Conservation (phyloP, 768 basidiomycete species). For the Xerocomus brunneocitrinus region DNA sequence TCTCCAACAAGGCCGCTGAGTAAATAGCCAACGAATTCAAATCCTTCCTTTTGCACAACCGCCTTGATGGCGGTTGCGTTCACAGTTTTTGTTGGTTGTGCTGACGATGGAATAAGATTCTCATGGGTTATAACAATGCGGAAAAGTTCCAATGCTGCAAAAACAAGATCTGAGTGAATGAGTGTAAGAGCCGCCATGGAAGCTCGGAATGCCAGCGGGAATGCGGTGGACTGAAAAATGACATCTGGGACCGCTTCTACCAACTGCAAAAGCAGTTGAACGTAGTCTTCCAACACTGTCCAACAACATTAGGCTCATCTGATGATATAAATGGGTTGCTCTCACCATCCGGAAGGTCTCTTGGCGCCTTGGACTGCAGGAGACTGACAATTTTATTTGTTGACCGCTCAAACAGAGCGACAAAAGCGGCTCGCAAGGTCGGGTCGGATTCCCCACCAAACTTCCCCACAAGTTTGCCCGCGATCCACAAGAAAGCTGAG, state of each 20-base stretch:
- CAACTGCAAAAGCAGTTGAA: constrained; percentile 73
- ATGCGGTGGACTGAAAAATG: constrained; percentile 72
- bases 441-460: constrained; percentile 67
- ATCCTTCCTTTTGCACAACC: constrained; percentile 67
- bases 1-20: constrained; percentile 78
- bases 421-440: constrained; percentile 52
- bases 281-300: constrained; percentile 90
- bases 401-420: constrained; percentile 66
- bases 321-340: constrained; percentile 2
- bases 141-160: constrained; percentile 79
- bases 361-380: constrained; percentile 62
- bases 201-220: constrained; percentile 73
- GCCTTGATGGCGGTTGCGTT: constrained; percentile 60
- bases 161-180: constrained; percentile 76
- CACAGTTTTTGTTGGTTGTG: constrained; percentile 51
- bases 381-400: constrained; percentile 67
- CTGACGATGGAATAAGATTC: constrained; percentile 46
- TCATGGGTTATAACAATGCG: constrained; percentile 73
- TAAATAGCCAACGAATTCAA: constrained; percentile 61
- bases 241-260: constrained; percentile 65
- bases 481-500: constrained; percentile 91
- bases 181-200: constrained; percentile 77
- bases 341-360: constrained; percentile 87
- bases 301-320: constrained; percentile 1
- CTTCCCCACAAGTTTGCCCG: constrained; percentile 74